Conservation (phyloP, 148 eudicot genomes). For the Rhododendron williamsianum region DNA sequence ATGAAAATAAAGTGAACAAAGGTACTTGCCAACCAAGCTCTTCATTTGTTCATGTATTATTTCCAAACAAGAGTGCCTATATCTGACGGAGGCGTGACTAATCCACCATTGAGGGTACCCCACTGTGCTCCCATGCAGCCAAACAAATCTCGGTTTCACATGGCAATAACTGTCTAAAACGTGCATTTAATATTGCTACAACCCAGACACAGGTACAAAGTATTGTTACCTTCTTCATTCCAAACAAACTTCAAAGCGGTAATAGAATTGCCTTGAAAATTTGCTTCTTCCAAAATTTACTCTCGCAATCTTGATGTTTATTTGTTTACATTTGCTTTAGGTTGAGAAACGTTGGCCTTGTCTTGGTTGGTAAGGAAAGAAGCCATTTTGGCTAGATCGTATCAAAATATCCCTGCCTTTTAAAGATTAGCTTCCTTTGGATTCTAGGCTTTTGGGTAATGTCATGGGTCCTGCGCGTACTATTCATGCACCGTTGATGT, state of each 20-base stretch:
- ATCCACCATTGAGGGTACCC: conserved; percentile 47
- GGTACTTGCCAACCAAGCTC: too few relatives aligned
- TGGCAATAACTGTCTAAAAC: conserved; percentile 73
- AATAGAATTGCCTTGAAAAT: neutral
- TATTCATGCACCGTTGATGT: too few relatives aligned
- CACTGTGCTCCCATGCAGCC: conserved; percentile 44
- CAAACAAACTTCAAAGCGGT: neutral
- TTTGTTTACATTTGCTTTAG: neutral
- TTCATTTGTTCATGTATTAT: too few relatives aligned
- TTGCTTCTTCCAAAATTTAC: neutral
- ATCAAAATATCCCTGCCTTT: too few relatives aligned
- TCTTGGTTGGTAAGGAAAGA: too few relatives aligned
- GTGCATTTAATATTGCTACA: conserved; percentile 83
- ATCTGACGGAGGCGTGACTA: conserved; percentile 53
- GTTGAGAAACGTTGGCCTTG: neutral
- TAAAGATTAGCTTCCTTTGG: too few relatives aligned
- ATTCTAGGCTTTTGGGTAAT: too few relatives aligned
- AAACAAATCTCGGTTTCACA: conserved; percentile 75
- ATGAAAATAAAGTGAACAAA: too few relatives aligned
- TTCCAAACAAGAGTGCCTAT: conserved; percentile 40
- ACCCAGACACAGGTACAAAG: conserved; percentile 74
- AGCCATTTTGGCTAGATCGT: too few relatives aligned
- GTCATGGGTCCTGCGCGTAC: too few relatives aligned
- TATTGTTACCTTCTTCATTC: neutral
- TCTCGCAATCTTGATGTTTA: neutral